Percentiles rank a stretch among this genome's conserved stretches.
phyloP scores from a whole-genome alignment of 129 eudicot genomes.

The Deinandra increscens region DNA sequence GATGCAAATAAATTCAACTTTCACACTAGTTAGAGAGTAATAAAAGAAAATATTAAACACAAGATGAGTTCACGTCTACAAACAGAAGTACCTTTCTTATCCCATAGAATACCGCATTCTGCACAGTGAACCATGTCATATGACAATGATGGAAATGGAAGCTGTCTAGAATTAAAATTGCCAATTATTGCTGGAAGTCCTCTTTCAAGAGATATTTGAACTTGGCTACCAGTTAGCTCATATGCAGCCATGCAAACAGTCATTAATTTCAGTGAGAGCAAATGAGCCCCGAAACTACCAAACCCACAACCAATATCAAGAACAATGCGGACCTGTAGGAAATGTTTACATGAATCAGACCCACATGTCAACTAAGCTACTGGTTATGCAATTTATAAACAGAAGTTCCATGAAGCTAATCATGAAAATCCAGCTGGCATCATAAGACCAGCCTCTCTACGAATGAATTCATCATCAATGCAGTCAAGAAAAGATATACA shows the following conservation, averaged over 20 bases:
- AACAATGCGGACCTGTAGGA: slow-evolving; percentile 73
- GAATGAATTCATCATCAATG: slow-evolving; percentile 2
- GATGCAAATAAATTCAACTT: neutral
- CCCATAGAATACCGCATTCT: slow-evolving; percentile 91
- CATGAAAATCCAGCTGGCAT: neutral
- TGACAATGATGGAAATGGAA: slow-evolving; percentile 89
- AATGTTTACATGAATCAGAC: slow-evolving; percentile 17
- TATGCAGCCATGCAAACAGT: too few species aligned
- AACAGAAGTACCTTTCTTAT: slow-evolving; percentile 58
- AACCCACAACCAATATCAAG: slow-evolving; percentile 70
- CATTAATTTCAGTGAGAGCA: too few species aligned
- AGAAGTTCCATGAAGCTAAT: neutral
- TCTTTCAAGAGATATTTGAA: slow-evolving; percentile 85
- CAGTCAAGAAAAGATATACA: slow-evolving; percentile 6
- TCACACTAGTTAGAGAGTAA: slow-evolving; percentile 11
- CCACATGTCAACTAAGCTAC: neutral
- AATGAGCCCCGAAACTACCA: too few species aligned
- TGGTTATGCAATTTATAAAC: too few species aligned
- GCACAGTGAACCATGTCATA: slow-evolving; percentile 98
- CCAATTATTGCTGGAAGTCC: slow-evolving; percentile 94
- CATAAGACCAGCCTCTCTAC: slow-evolving; percentile 11
- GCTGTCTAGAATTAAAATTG: slow-evolving; percentile 73
- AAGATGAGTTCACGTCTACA: slow-evolving; percentile 3
- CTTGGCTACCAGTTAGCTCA: too few species aligned
- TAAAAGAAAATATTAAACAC: neutral